These are phyloP conservation scores for Sphagnurus paluster DNA, from an alignment of 1,284 basidiomycete species.

Conservation along the genomic window DNA sequence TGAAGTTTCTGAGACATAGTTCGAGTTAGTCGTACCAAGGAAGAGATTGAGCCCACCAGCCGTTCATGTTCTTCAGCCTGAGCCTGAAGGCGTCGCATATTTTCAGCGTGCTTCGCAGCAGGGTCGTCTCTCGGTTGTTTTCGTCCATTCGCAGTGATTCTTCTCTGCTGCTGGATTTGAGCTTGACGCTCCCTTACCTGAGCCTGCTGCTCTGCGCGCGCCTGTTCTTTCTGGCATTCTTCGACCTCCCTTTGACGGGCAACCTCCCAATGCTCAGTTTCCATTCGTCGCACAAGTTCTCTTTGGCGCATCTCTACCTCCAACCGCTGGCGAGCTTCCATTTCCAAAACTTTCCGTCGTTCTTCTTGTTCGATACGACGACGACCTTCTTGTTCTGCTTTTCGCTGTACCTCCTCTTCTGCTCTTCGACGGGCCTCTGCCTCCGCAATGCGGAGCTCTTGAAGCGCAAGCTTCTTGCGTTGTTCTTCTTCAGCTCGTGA, in stretches of 20 bases:
- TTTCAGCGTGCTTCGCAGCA: slow-evolving; percentile 23
- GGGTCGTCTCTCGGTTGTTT: slow-evolving; percentile 5
- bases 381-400: slow-evolving; percentile 1
- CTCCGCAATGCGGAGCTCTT: slow-evolving; percentile 8
- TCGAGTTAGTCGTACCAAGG: neutral
- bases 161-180: neutral
- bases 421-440: slow-evolving; percentile 4
- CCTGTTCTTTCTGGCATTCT: neutral
- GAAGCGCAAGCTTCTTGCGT: slow-evolving; percentile 1
- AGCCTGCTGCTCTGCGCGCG: slow-evolving; percentile 1
- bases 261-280: no score
- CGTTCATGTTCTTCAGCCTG: slow-evolving; percentile 24
- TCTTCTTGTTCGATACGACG: neutral
- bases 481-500: slow-evolving; percentile 14
- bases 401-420: slow-evolving; percentile 2
- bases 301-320: slow-evolving; percentile 3
- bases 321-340: slow-evolving; percentile 5
- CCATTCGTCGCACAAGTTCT: slow-evolving; percentile 1
- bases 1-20: slow-evolving; percentile 6
- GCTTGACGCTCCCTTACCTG: neutral
- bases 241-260: slow-evolving; percentile 6
- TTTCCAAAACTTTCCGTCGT: slow-evolving; percentile 4
- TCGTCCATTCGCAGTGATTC: neutral
- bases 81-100: slow-evolving; percentile 21
- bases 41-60: slow-evolving; percentile 12